phyloP scores from a whole-genome alignment of 352 stramenopile species.

The Ochromonadaceae sp. region DNA sequence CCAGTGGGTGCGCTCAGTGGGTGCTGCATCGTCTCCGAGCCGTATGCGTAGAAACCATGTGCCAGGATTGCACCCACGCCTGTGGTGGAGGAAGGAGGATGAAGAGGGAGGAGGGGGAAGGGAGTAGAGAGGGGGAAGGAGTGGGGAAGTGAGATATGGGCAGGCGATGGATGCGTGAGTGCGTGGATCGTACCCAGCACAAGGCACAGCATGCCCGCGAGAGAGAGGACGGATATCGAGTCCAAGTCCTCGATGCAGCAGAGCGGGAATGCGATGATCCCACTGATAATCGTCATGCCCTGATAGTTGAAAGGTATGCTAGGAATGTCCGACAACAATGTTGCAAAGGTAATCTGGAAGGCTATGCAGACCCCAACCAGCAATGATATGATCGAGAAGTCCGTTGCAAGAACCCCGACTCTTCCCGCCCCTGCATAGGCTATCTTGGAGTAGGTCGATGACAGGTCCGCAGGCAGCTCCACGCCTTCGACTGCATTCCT shows the following conservation, averaged over 20 bases:
- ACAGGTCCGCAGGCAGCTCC: background rate
- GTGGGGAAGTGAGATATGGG: too few species aligned
- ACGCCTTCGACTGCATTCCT: background rate
- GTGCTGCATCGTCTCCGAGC: background rate
- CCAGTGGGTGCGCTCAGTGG: too few species aligned
- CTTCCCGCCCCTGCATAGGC: background rate
- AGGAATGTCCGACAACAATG: background rate
- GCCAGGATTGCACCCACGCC: background rate
- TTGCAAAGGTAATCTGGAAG: constrained; percentile 1
- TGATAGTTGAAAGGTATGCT: background rate
- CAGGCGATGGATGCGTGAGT: too few species aligned
- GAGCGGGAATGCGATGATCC: background rate
- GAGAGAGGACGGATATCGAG: background rate
- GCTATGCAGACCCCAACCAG: background rate
- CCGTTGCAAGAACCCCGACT: background rate
- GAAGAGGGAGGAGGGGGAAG: too few species aligned
- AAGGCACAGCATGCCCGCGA: background rate
- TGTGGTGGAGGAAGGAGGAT: too few species aligned
- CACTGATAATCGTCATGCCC: background rate
- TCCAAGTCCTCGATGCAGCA: background rate
- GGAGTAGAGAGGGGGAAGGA: too few species aligned
- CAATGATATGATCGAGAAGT: background rate
- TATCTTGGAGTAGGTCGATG: constrained; percentile 1
- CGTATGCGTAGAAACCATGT: background rate
- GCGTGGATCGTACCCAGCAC: too few species aligned